phyloP scores from a whole-genome alignment of 2,329 filamentous ascomycete species.

The Diaporthe caulivora region DNA sequence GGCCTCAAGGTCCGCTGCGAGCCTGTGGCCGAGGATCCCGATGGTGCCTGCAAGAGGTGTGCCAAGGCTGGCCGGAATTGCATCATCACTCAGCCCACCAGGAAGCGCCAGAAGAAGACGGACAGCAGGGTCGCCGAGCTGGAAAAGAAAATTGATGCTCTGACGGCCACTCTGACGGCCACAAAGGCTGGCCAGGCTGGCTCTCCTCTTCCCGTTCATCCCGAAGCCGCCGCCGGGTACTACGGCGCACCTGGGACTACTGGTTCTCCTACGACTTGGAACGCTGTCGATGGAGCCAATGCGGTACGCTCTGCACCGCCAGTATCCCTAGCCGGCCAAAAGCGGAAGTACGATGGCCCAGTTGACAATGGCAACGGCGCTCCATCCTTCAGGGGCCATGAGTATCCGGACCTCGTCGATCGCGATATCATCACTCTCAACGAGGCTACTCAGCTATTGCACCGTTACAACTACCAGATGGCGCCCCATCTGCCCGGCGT shows the following conservation, averaged over 20 bases:
- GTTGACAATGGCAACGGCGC: slow-evolving; percentile 39
- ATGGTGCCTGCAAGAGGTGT: slow-evolving; percentile 80
- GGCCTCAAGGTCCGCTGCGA: slow-evolving; percentile 88
- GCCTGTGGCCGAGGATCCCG: slow-evolving; percentile 71
- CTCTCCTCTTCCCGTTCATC: slow-evolving; percentile 20
- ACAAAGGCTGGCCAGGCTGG: slow-evolving; percentile 46
- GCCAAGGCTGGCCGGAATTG: slow-evolving; percentile 84
- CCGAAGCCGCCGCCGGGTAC: slow-evolving; percentile 34
- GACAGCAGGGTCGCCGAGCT: slow-evolving; percentile 90
- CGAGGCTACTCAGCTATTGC: slow-evolving; percentile 66
- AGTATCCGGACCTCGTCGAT: slow-evolving; percentile 66
- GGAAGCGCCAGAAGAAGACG: slow-evolving; percentile 92
- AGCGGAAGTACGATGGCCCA: slow-evolving; percentile 53
- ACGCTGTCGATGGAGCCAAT: slow-evolving; percentile 24
- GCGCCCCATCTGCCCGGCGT: slow-evolving; percentile 72
- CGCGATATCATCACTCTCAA: slow-evolving; percentile 69
- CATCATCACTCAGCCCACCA: slow-evolving; percentile 78
- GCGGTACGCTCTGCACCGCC: slow-evolving; percentile 41
- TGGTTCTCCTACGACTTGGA: slow-evolving; percentile 34
- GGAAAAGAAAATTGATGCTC: slow-evolving; percentile 90
- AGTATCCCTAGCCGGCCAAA: slow-evolving; percentile 52
- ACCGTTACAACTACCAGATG: slow-evolving; percentile 71
- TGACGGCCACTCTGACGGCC: slow-evolving; percentile 84
- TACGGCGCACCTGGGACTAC: slow-evolving; percentile 33
- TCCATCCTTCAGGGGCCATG: slow-evolving; percentile 40